Base-by-base conservation (phyloP, 768 basidiomycete species). In the Lactarius evosmus region DNA sequence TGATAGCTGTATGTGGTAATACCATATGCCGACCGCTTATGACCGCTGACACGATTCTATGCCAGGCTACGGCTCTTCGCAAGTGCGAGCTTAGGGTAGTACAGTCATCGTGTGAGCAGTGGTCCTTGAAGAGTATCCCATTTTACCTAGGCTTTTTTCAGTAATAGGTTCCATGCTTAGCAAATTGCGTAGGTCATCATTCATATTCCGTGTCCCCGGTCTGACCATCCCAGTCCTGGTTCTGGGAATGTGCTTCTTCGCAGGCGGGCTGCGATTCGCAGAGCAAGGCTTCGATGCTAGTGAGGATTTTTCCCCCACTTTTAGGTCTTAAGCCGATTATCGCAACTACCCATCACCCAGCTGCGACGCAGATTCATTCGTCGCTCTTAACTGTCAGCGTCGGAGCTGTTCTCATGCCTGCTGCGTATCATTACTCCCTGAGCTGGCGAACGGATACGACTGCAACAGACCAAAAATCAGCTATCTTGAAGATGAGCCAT, bases 141-240 rank as follows among this genome's bases (percentile, higher is more conserved):
- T 46, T 55, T 67, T 11, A 69, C 62, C 40, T 17, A 33, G 68
- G 17, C 12, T 44, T n/a, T 22, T 3, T 54, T 12, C 66, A 91
- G 89, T 94, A 60, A 81, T 95, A 61, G 93, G 93, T 1, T 86
- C 88, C 1, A 91, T 95, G 73, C 75, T 95, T 17, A 89, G 87
- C 70, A 93, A 92, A 75, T 78, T 91, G 60, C 73, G 84, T 85
- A 66, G 36, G 84, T 73, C 3, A 17, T 52, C 22, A 19, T 17
- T 16, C 34, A 63, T 69, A 61, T 55, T 40, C 34, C 11, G 29
- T 59, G 51, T 61, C 62, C 44, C 40, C 41, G 56, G 30, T 38
- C 58, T 64, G 62, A 57, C 55, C 44, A 22, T 22, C 40, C 25
- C 50, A 92, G 90, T 95, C 1, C 83, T 95, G 44, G 91, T 94